Conservation (phyloP, 1,139 yeast species). For the Wickerhamomyces sp. region DNA sequence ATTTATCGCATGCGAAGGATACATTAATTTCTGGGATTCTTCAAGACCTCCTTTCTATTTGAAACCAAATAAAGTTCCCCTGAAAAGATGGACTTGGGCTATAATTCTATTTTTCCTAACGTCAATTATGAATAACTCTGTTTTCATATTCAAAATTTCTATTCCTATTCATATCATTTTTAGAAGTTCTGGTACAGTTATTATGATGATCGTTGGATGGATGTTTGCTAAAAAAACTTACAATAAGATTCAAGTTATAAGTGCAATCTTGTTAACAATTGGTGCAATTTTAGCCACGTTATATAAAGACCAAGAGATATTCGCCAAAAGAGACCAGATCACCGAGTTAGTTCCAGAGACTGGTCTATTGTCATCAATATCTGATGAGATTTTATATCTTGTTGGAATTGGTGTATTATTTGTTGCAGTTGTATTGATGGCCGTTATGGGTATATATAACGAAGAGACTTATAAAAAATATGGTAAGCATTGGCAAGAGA, state of each 20-base stretch:
- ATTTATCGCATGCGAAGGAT: conserved; percentile 46
- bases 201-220: conserved; percentile 58
- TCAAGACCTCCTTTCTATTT: conserved; percentile 24
- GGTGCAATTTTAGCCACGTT: conserved; percentile 52
- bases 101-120: conserved; percentile 49
- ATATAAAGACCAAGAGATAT: conserved; percentile 25
- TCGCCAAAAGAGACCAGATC: conserved; percentile 15
- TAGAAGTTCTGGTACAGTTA: conserved; percentile 60
- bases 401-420: conserved; percentile 43
- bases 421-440: conserved; percentile 44
- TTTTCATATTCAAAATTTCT: conserved; percentile 52
- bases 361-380: conserved; percentile 4
- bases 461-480: conserved; percentile 46
- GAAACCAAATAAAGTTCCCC: conserved; percentile 40
- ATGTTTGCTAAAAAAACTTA: conserved; percentile 43
- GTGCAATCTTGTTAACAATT: conserved; percentile 48
- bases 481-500: conserved; percentile 63
- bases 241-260: conserved; percentile 39
- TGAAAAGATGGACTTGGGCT: conserved; percentile 42
- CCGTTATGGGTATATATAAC: conserved; percentile 52
- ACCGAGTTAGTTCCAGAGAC: background rate
- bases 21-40: conserved; percentile 32
- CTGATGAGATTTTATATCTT: conserved; percentile 25
- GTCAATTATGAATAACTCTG: conserved; percentile 55
- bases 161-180: conserved; percentile 67